phyloP scores from a whole-genome alignment of 371 early-diverging fungal genomes.

The Zopfochytrium polystomum region DNA sequence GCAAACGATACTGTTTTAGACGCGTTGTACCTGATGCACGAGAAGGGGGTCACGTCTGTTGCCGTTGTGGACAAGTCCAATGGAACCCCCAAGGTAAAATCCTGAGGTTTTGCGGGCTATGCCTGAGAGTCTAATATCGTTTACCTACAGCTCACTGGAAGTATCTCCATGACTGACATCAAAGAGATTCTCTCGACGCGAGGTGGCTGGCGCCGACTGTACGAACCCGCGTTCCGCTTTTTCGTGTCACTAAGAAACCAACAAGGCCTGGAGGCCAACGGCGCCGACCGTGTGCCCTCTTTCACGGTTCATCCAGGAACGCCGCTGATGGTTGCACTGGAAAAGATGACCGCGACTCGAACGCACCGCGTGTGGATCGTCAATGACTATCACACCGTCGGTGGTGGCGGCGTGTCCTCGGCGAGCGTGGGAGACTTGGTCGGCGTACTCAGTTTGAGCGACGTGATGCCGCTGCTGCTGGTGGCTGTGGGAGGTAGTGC shows the following conservation, averaged over 20 bases:
- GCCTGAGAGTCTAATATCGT: not conserved
- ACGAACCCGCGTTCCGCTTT: slow-evolving; percentile 37
- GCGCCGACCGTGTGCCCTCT: slow-evolving; percentile 40
- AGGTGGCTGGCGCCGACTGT: slow-evolving; percentile 40
- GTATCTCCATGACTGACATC: slow-evolving; percentile 43
- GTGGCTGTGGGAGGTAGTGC: no score
- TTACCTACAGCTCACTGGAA: slow-evolving; percentile 28
- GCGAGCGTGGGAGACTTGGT: slow-evolving; percentile 25
- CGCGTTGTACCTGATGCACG: slow-evolving; percentile 43
- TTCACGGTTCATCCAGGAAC: slow-evolving; percentile 41
- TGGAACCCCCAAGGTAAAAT: slow-evolving; percentile 9
- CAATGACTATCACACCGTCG: slow-evolving; percentile 1
- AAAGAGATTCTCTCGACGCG: slow-evolving; percentile 37
- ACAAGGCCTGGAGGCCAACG: slow-evolving; percentile 40
- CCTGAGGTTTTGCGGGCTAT: not conserved
- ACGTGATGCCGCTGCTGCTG: slow-evolving; percentile 37
- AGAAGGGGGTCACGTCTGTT: slow-evolving; percentile 29
- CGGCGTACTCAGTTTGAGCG: slow-evolving; percentile 33
- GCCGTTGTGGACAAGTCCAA: slow-evolving; percentile 37
- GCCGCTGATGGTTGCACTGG: slow-evolving; percentile 38
- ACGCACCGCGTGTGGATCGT: slow-evolving; percentile 46
- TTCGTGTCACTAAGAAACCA: slow-evolving; percentile 31
- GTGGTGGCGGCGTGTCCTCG: slow-evolving; percentile 4
- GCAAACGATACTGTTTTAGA: slow-evolving; percentile 43
- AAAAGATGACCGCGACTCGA: slow-evolving; percentile 43